Percentiles rank a stretch among this genome's conserved stretches.
phyloP scores from a whole-genome alignment of 768 basidiomycete genomes.

The Sarcomyxa edulis region DNA sequence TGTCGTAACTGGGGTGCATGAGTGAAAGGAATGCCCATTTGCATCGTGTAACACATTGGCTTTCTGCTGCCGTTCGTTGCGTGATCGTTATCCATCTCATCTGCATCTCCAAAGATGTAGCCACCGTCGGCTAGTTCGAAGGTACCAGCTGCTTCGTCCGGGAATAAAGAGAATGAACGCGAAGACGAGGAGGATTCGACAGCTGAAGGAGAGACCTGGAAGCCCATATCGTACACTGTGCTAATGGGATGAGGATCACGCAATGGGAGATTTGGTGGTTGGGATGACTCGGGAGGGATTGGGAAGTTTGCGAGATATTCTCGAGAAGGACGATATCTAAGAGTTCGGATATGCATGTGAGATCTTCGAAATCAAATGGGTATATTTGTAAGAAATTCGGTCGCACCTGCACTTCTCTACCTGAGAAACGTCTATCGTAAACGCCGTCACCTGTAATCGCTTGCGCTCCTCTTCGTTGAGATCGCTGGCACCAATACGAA shows the following conservation, averaged over 20 bases:
- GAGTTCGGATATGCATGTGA: too few species aligned
- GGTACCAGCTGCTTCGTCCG: conserved; percentile 35
- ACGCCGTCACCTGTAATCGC: conserved; percentile 49
- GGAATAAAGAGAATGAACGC: conserved; percentile 46
- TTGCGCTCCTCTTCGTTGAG: conserved; percentile 43
- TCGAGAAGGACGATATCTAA: conserved; percentile 35
- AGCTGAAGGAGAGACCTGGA: conserved; percentile 21
- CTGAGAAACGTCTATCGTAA: conserved; percentile 57
- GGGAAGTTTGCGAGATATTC: conserved; percentile 44
- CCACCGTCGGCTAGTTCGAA: conserved; percentile 47
- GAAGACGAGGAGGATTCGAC: conserved; percentile 14
- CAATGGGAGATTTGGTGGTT: conserved; percentile 63
- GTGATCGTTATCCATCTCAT: conserved; percentile 18
- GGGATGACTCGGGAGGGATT: conserved; percentile 46
- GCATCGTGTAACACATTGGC: conserved; percentile 63
- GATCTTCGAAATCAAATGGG: conserved; percentile 1
- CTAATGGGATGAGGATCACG: conserved; percentile 51
- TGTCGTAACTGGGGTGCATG: conserved; percentile 19
- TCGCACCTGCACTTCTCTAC: conserved; percentile 62
- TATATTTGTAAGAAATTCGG: not conserved
- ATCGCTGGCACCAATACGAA: conserved; percentile 57
- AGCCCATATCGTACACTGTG: conserved; percentile 42
- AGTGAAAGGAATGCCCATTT: conserved; percentile 47
- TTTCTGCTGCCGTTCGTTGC: too few species aligned
- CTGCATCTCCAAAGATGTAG: conserved; percentile 41